A percentile compares a stretch with the other conserved stretches of the same genome.
Evolutionary conservation across 495 filamentous ascomycete species (phyloP).

Genomic region (Aspergillus incahuasiensis): DNA sequence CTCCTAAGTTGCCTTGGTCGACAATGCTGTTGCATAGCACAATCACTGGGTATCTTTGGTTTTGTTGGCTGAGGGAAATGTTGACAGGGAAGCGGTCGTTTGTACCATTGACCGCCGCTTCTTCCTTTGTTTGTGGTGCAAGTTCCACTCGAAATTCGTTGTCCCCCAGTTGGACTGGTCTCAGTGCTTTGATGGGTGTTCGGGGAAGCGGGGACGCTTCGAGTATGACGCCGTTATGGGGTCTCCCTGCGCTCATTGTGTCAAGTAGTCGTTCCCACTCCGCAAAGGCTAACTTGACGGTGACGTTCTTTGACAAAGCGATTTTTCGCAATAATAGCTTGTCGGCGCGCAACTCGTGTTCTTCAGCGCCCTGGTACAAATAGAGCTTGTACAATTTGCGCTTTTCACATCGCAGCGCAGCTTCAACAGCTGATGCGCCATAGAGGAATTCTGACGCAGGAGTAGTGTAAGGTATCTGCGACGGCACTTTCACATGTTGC

Average conservation of each 20-base stretch:
- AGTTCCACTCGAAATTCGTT: conserved; percentile 53
- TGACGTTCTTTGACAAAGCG: conserved; percentile 52
- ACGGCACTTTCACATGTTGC: conserved; percentile 38
- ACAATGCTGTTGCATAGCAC: conserved; percentile 79
- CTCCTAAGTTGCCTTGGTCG: conserved; percentile 86
- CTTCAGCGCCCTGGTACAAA: conserved; percentile 51
- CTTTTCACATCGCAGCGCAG: conserved; percentile 63
- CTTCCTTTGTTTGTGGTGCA: conserved; percentile 67
- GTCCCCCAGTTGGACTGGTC: conserved; percentile 33
- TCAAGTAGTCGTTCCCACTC: conserved; percentile 65
- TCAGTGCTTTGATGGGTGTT: conserved; percentile 61
- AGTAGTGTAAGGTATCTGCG: conserved; percentile 72
- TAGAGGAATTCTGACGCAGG: conserved; percentile 90
- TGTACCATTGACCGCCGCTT: conserved; percentile 64
- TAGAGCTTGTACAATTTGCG: conserved; percentile 84
- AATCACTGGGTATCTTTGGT: conserved; percentile 63
- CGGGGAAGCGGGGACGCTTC: conserved; percentile 81
- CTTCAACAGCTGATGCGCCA: conserved; percentile 73
- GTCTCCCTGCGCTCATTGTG: conserved; percentile 74
- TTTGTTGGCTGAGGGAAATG: conserved; percentile 20
- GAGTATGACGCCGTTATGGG: conserved; percentile 86
- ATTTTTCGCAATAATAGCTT: conserved; percentile 52
- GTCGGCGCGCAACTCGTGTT: conserved; percentile 34
- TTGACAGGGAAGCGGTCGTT: conserved; percentile 35
- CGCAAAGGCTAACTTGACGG: conserved; percentile 47